Evolutionary conservation across 2,329 filamentous ascomycete genomes (phyloP).

Genomic region (Alternaria triticina): DNA sequence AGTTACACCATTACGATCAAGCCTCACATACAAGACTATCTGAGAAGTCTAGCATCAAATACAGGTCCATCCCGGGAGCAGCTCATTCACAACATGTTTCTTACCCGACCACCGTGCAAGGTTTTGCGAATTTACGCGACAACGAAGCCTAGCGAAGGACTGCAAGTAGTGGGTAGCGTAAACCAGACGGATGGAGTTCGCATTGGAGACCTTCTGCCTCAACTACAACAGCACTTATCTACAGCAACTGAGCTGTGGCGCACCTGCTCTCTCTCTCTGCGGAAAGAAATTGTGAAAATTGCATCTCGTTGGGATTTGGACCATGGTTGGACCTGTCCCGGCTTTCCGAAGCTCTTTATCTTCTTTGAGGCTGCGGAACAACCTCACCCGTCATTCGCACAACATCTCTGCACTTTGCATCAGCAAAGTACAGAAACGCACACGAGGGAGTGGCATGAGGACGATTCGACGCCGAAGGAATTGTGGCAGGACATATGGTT

Average conservation of each 20-base stretch:
- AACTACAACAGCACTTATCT: fast-evolving
- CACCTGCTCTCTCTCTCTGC: fast-evolving
- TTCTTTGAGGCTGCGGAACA: neutral
- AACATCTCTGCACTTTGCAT: too few species aligned
- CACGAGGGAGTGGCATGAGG: too few species aligned
- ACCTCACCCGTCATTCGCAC: too few species aligned
- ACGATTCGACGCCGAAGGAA: too few species aligned
- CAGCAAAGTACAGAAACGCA: fast-evolving
- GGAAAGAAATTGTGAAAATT: too few species aligned
- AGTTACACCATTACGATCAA: neutral
- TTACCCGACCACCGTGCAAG: neutral
- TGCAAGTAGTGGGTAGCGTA: neutral
- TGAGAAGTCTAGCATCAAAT: fast-evolving
- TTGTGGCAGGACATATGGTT: too few species aligned
- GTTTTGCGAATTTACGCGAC: neutral
- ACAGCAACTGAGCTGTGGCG: neutral
- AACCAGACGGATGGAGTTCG: fast-evolving
- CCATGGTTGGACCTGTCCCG: neutral
- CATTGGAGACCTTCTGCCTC: neutral
- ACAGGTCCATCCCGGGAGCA: neutral
- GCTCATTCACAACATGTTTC: neutral
- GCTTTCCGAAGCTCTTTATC: neutral
- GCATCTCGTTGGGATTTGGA: too few species aligned
- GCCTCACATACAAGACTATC: neutral
- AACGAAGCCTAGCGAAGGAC: fast-evolving